Percentiles rank a stretch among this genome's conserved stretches.
Evolutionary conservation across 1,284 basidiomycete genomes (phyloP).

Genomic region (Leccinum subspadiceum): DNA sequence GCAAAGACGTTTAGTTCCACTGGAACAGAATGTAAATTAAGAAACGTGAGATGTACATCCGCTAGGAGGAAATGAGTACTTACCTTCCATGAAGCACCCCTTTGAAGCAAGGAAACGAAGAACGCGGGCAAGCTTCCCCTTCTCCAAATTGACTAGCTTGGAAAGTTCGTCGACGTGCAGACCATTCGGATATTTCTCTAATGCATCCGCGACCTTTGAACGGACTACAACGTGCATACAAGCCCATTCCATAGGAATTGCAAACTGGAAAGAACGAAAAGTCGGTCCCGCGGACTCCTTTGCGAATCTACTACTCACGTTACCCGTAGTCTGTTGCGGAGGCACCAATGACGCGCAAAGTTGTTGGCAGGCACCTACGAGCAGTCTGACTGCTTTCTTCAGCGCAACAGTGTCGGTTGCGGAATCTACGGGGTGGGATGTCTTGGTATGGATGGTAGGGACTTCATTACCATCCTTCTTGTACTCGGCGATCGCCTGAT

Average conservation of each 20-base stretch:
- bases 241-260: slow-evolving; percentile 27
- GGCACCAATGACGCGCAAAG: slow-evolving; percentile 29
- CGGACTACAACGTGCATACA: slow-evolving; percentile 24
- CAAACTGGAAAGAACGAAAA: slow-evolving; percentile 12
- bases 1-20: slow-evolving; percentile 25
- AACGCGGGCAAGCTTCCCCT: slow-evolving; percentile 30
- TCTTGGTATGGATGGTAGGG: slow-evolving; percentile 23
- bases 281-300: background rate
- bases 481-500: slow-evolving; percentile 29
- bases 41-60: background rate
- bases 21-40: slow-evolving; percentile 2
- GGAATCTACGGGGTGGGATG: slow-evolving; percentile 25
- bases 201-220: slow-evolving; percentile 25
- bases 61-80: background rate
- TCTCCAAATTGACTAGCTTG: slow-evolving; percentile 24
- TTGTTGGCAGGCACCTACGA: slow-evolving; percentile 30
- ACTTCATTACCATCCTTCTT: slow-evolving; percentile 22
- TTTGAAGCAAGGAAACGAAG: slow-evolving; percentile 34
- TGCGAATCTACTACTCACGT: background rate
- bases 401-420: slow-evolving; percentile 19
- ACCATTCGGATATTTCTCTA: slow-evolving; percentile 26
- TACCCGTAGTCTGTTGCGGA: slow-evolving; percentile 28
- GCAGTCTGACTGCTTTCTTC: slow-evolving; percentile 29
- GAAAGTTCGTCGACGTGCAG: slow-evolving; percentile 26
- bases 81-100: slow-evolving; percentile 35